Evolutionary conservation across 169 alveolate genomes (phyloP), one percentile per base, ranked within the genome.

Genomic region (Plasmodium cynomolgi): DNA sequence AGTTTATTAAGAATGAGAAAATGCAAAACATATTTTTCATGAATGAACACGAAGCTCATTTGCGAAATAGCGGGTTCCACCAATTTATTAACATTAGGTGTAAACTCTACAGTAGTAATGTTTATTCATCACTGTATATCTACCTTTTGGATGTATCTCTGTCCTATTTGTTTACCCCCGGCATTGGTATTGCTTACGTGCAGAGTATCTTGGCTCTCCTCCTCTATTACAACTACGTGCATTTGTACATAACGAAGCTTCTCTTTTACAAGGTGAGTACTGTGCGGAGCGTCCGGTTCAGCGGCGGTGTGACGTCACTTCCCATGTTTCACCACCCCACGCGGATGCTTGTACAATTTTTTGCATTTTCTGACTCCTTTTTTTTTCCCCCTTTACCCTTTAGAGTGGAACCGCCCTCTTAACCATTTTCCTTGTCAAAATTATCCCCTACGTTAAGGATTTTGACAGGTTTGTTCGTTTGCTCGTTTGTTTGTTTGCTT

Each of bases 331-430:
- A 50, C 26, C 62, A 13, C 62, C 26, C 62, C 62, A 50, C 8
- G 26, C 23, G 8, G 1, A 58, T 11, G 3, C 41, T 20, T 82
- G 77, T n/a, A 23, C 34, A 13, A 2, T 23, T 84, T 34, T 73
- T 17, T 23, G 15, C 62, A 17, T 47, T 39, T 20, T 11, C 15
- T 71, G 47, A 73, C 39, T 20, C 33, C 29, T 71, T 84, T 84
- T 26, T 4, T 79, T 50, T 17, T 29, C 33, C 81, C 68, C 41
- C 26, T 73, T 73, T 68, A 13, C 3, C 74, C 33, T 37, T n/a
- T n/a, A 88, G 94, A 88, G 94, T 62, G 94, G 94, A 34, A 83
- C 90, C 33, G 94, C 75, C 11, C 83, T 88, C 6, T 39, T 88
- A 88, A 88, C 83, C 17, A 88, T 88, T 56, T 79, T 88, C 33